Conservation (phyloP, 257 asterid species). For the Solanum chaucha region DNA sequence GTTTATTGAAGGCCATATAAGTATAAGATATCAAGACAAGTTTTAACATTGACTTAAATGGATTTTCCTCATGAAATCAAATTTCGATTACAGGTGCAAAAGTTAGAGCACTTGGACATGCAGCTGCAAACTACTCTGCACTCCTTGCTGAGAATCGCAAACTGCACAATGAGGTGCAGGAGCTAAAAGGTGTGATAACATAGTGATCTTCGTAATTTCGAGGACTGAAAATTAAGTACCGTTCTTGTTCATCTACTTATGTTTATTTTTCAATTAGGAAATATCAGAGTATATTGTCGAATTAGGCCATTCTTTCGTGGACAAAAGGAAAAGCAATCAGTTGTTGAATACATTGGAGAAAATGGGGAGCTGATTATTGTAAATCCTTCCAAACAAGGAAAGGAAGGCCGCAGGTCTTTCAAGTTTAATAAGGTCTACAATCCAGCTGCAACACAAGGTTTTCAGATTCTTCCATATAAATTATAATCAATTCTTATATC, state of each 20-base stretch:
- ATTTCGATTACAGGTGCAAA: conserved; percentile 26
- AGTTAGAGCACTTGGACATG: conserved; percentile 35
- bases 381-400: conserved; percentile 50
- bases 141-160: conserved; percentile 57
- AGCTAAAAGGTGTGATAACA: conserved; percentile 57
- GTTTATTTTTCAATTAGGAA: conserved; percentile 32
- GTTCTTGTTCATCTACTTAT: not conserved
- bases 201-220: not conserved
- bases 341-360: conserved; percentile 65
- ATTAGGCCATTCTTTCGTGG: conserved; percentile 80
- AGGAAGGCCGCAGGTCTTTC: conserved; percentile 34
- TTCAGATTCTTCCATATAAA: not conserved
- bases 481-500: not conserved
- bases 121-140: conserved; percentile 43
- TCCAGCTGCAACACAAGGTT: conserved; percentile 38
- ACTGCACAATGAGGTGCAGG: conserved; percentile 72
- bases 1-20: not conserved
- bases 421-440: conserved; percentile 47
- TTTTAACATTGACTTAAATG: not conserved
- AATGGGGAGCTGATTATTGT: conserved; percentile 52
- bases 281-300: conserved; percentile 86
- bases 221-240: not conserved
- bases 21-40: not conserved
- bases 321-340: conserved; percentile 58
- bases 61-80: not conserved